Percentiles rank a stretch among this genome's conserved stretches.
Conservation (phyloP, 768 basidiomycete genomes). For the Cyclocybe cylindracea region DNA sequence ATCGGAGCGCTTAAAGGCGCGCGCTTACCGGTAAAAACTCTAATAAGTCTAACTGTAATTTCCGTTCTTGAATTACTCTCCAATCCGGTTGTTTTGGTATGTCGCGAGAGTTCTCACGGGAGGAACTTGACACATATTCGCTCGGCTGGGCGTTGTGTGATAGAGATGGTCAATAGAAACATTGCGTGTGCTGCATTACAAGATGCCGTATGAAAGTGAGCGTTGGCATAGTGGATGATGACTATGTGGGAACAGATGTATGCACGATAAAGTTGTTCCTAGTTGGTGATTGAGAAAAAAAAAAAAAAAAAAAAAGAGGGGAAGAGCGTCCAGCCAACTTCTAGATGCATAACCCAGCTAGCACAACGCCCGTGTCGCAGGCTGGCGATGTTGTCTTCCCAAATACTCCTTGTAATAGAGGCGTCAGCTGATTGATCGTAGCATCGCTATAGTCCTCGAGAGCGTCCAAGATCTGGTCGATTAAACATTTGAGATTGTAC, state of each 20-base stretch:
- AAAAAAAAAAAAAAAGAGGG: slow-evolving; percentile 8
- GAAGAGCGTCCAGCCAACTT: background rate
- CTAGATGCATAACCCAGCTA: slow-evolving; percentile 34
- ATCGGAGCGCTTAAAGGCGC: too few relatives aligned
- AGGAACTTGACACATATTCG: too few relatives aligned
- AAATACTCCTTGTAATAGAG: slow-evolving; percentile 32
- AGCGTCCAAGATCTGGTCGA: slow-evolving; percentile 51
- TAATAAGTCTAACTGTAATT: too few relatives aligned
- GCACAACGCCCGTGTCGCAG: slow-evolving; percentile 24
- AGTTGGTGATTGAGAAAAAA: slow-evolving; percentile 13
- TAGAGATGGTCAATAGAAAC: background rate
- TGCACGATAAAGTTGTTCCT: slow-evolving; percentile 24
- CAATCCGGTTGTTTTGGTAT: too few relatives aligned
- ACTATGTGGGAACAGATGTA: slow-evolving; percentile 32
- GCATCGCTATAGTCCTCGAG: slow-evolving; percentile 52
- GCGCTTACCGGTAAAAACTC: too few relatives aligned
- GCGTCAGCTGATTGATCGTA: slow-evolving; percentile 40
- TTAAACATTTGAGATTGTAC: slow-evolving; percentile 59
- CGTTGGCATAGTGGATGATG: slow-evolving; percentile 10
- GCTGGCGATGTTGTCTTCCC: slow-evolving; percentile 25
- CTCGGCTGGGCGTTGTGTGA: too few relatives aligned
- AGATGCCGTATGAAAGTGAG: slow-evolving; percentile 23
- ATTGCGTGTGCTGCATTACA: slow-evolving; percentile 23
- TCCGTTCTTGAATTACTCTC: too few relatives aligned
- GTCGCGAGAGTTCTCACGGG: too few relatives aligned